Percentiles rank a stretch among this genome's conserved stretches.
Evolutionary conservation across 108 stramenopile genomes (phyloP).

Genomic region (Thalassiosira profunda): DNA sequence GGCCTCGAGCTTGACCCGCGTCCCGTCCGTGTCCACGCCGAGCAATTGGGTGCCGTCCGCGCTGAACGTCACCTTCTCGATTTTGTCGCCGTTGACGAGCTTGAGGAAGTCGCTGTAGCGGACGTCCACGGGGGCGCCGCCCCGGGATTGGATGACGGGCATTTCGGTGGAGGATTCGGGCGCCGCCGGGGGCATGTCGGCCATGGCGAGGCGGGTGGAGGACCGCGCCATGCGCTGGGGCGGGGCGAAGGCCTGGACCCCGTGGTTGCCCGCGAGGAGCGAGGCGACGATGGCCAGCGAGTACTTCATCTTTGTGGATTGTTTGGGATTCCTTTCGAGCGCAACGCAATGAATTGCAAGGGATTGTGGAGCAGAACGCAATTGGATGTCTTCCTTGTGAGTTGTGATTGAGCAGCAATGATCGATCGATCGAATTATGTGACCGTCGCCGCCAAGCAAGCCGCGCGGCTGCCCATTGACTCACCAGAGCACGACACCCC

Average conservation of each 20-base stretch:
- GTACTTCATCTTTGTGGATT: constrained; percentile 43
- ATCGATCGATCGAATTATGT: too few species aligned
- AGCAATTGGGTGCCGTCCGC: constrained; percentile 79
- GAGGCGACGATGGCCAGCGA: constrained; percentile 30
- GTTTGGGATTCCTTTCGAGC: background rate
- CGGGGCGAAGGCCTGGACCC: constrained; percentile 36
- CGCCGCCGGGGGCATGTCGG: constrained; percentile 36
- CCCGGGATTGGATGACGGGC: constrained; percentile 60
- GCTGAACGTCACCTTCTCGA: constrained; percentile 76
- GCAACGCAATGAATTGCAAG: too few species aligned
- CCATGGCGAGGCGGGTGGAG: constrained; percentile 36
- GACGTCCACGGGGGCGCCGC: constrained; percentile 60
- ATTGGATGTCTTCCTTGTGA: background rate
- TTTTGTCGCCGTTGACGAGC: constrained; percentile 55
- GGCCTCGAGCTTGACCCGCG: constrained; percentile 87
- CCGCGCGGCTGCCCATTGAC: too few species aligned
- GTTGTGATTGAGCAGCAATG: too few species aligned
- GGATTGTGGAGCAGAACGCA: background rate
- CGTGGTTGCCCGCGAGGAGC: constrained; percentile 12
- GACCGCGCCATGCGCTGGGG: background rate
- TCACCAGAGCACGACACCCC: too few species aligned
- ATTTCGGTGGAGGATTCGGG: constrained; percentile 22
- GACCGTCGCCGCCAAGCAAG: too few species aligned
- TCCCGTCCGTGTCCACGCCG: constrained; percentile 89
- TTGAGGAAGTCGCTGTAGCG: constrained; percentile 68